Conservation (phyloP, 2,329 filamentous ascomycete species). For the Aspergillus aculeatinus region DNA sequence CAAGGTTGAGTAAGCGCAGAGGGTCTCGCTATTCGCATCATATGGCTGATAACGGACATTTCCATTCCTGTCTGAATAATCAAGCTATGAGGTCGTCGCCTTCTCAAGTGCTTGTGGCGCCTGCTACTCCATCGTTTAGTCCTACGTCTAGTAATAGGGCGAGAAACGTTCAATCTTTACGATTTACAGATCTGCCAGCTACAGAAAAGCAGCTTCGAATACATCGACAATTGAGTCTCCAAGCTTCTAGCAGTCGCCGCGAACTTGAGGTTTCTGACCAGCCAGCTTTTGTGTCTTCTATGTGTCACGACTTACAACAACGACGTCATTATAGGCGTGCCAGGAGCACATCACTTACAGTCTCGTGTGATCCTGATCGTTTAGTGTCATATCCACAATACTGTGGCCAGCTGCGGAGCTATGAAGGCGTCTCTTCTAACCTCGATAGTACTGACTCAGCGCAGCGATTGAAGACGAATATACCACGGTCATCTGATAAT, state of each 20-base stretch:
- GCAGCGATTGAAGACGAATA: background rate
- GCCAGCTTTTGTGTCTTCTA: conserved; percentile 12
- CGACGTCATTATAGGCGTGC: conserved; percentile 3
- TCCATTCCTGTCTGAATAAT: conserved; percentile 28
- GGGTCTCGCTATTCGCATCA: conserved; percentile 25
- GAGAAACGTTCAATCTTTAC: conserved; percentile 8
- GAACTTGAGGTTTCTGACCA: conserved; percentile 18
- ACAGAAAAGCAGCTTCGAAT: conserved; percentile 12
- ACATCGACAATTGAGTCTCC: conserved; percentile 22
- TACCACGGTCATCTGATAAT: background rate
- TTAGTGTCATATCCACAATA: conserved; percentile 11
- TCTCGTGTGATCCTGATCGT: background rate
- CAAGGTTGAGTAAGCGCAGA: conserved; percentile 14
- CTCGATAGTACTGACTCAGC: background rate
- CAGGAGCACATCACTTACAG: conserved; percentile 15
- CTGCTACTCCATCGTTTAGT: background rate
- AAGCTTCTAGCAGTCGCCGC: conserved; percentile 12
- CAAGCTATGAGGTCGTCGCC: conserved; percentile 26
- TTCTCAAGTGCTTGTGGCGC: conserved; percentile 16
- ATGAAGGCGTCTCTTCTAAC: conserved; percentile 4
- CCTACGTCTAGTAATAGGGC: conserved; percentile 21
- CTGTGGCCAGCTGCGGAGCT: conserved; percentile 15
- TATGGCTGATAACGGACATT: conserved; percentile 41
- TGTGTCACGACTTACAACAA: conserved; percentile 16
- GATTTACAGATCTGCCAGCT: background rate